These are phyloP conservation scores for Thuja plicata DNA, from an alignment of 83 land plant species.

Conservation along the genomic window DNA sequence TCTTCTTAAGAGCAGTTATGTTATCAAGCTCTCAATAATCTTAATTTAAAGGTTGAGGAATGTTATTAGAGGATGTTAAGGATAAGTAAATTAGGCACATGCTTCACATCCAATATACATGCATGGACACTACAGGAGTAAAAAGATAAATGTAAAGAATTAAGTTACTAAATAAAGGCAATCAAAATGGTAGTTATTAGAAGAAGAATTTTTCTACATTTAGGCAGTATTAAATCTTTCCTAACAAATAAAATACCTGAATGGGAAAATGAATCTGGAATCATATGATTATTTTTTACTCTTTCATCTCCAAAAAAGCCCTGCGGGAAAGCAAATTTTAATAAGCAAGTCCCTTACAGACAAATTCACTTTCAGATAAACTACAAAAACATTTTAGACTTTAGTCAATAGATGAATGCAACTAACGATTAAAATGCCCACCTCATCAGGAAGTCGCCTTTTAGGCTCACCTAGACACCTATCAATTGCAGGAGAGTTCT, in stretches of 20 bases:
- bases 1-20: not conserved
- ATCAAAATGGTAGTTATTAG: not conserved
- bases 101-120: not conserved
- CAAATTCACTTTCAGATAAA: not conserved
- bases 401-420: not conserved
- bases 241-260: slow-evolving; percentile 26
- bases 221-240: not conserved
- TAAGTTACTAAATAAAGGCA: not conserved
- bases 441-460: slow-evolving; percentile 8
- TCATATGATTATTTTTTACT: slow-evolving; percentile 19
- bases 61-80: too few species aligned
- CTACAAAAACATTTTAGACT: not conserved
- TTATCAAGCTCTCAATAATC: too few species aligned
- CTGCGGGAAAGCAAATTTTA: slow-evolving; percentile 21
- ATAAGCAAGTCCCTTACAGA: not conserved
- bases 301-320: slow-evolving; percentile 22
- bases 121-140: not conserved
- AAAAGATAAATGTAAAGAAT: not conserved
- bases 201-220: not conserved
- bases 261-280: slow-evolving; percentile 23
- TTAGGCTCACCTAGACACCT: slow-evolving; percentile 20
- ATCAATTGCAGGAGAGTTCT: slow-evolving; percentile 32
- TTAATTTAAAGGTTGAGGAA: not conserved
- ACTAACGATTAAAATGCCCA: not conserved
- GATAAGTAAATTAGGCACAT: not conserved